Evolutionary conservation across 345 rosid genomes (phyloP).

Genomic region (Populus euphratica): DNA sequence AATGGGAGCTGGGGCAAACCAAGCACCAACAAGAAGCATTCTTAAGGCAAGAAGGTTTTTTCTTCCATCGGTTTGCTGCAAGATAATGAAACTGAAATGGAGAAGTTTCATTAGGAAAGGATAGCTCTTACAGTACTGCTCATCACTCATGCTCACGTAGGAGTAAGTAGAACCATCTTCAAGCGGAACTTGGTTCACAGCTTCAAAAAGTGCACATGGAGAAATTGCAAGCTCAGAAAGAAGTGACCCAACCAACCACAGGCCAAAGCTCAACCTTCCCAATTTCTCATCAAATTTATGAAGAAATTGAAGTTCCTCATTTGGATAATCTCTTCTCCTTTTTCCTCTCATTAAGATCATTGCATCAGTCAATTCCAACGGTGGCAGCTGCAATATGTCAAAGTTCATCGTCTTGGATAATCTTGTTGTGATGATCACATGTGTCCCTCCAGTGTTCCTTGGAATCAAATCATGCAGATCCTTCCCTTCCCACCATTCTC

Average conservation of each 20-base stretch:
- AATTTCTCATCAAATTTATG: constrained; percentile 63
- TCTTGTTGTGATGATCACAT: constrained; percentile 78
- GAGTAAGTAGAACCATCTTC: constrained; percentile 49
- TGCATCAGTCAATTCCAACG: constrained; percentile 60
- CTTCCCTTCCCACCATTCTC: constrained; percentile 96
- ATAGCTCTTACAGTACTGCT: constrained; percentile 67
- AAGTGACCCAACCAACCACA: constrained; percentile 68
- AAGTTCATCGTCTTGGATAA: constrained; percentile 74
- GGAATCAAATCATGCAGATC: constrained; percentile 85
- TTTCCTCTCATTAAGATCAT: constrained; percentile 64
- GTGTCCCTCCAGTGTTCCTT: constrained; percentile 75
- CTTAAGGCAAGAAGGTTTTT: constrained; percentile 58
- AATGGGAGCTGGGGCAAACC: constrained; percentile 81
- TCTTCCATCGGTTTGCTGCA: constrained; percentile 61
- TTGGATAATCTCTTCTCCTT: constrained; percentile 59
- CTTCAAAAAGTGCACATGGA: constrained; percentile 74
- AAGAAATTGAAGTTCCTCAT: constrained; percentile 60
- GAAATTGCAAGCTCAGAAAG: constrained; percentile 66
- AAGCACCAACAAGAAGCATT: constrained; percentile 84
- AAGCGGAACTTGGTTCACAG: constrained; percentile 56
- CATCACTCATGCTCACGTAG: constrained; percentile 41
- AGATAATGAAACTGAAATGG: constrained; percentile 49
- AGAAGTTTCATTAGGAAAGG: constrained; percentile 63
- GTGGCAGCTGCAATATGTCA: constrained; percentile 54
- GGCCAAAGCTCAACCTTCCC: constrained; percentile 70